Conservation (phyloP, 305 asterid genomes). For the Salvia sclarea region DNA sequence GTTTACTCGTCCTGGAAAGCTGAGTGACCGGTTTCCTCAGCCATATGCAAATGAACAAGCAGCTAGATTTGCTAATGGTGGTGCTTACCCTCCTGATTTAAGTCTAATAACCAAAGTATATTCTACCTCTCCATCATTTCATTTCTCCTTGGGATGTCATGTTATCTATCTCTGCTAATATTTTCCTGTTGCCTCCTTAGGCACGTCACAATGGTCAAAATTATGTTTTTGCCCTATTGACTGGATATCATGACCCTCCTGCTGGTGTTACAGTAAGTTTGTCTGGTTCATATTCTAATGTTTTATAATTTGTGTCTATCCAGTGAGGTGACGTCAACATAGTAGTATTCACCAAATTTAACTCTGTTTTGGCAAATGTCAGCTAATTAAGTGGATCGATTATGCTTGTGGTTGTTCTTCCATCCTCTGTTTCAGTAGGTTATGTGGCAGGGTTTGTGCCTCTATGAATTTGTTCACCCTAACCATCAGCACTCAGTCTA, state of each 20-base stretch:
- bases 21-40: slow-evolving; percentile 77
- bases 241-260: slow-evolving; percentile 88
- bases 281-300: not conserved
- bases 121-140: slow-evolving; percentile 20
- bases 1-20: slow-evolving; percentile 87
- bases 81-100: slow-evolving; percentile 91
- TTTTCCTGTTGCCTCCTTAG: slow-evolving; percentile 34
- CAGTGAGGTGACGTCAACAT: not conserved
- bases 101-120: slow-evolving; percentile 76
- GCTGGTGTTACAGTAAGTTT: slow-evolving; percentile 79
- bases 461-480: not conserved
- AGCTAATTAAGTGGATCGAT: not conserved
- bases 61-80: slow-evolving; percentile 87
- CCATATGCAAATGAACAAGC: slow-evolving; percentile 78
- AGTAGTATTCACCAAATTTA: not conserved
- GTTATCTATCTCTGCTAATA: slow-evolving; percentile 22
- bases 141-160: not conserved
- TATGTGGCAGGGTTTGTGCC: not conserved
- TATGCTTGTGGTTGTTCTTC: not conserved
- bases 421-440: not conserved
- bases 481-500: not conserved
- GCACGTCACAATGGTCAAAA: slow-evolving; percentile 89
- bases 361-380: not conserved
- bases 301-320: not conserved
- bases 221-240: slow-evolving; percentile 69